Conservation (phyloP, 352 stramenopile species). For the Globisporangium cederbergense region DNA sequence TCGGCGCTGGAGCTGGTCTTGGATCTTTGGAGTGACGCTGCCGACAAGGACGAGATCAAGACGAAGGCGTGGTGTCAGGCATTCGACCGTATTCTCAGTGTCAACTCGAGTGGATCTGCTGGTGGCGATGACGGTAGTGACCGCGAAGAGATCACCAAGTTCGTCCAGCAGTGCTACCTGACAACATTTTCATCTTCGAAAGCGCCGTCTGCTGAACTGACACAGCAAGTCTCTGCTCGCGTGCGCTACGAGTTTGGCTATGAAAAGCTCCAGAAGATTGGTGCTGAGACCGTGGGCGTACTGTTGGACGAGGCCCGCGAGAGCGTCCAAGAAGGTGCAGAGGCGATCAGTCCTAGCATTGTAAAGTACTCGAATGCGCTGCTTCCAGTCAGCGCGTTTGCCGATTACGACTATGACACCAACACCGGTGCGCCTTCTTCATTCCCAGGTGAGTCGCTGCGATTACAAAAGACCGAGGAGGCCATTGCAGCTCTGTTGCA, state of each 20-base stretch:
- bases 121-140: not conserved
- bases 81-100: slow-evolving; percentile 3
- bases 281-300: not conserved
- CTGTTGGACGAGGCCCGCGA: slow-evolving; percentile 17
- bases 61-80: slow-evolving; percentile 9
- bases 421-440: not conserved
- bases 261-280: slow-evolving; percentile 9
- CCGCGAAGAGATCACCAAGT: slow-evolving; percentile 6
- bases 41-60: not conserved
- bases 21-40: slow-evolving; percentile 13
- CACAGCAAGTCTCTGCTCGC: slow-evolving; percentile 5
- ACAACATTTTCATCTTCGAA: not conserved
- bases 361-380: slow-evolving; percentile 41
- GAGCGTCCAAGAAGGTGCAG: not conserved
- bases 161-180: slow-evolving; percentile 17
- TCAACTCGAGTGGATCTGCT: not conserved
- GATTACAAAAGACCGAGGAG: slow-evolving; percentile 36
- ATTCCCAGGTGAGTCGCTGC: slow-evolving; percentile 48
- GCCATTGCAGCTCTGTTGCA: slow-evolving; percentile 40
- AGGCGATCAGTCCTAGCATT: slow-evolving; percentile 15
- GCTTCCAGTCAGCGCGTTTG: slow-evolving; percentile 1
- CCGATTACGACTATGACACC: not conserved
- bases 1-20: slow-evolving; percentile 16
- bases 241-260: slow-evolving; percentile 14
- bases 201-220: not conserved